phyloP scores from a whole-genome alignment of 2,329 filamentous ascomycete genomes.

The Neocatenulostroma microsporum region DNA sequence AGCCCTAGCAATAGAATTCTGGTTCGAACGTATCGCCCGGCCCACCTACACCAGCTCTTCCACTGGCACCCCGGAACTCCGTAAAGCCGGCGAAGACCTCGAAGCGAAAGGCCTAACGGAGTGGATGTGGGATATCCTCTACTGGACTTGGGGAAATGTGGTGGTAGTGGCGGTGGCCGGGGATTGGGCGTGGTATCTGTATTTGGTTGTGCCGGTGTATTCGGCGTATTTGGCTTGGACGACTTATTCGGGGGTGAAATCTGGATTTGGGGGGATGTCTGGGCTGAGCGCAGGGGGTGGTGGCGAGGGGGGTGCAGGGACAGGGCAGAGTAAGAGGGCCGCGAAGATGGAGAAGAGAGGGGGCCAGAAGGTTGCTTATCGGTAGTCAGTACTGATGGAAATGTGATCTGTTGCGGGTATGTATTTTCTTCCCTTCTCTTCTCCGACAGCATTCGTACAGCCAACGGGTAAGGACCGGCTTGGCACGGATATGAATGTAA shows the following conservation, averaged over 20 bases:
- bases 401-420: not conserved
- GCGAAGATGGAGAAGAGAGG: conserved; percentile 47
- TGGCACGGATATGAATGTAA: too few relatives aligned
- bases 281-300: conserved; percentile 33
- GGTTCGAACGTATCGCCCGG: conserved; percentile 76
- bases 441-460: not conserved
- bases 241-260: conserved; percentile 39
- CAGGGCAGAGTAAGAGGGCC: conserved; percentile 41
- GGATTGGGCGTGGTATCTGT: conserved; percentile 68
- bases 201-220: conserved; percentile 40
- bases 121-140: conserved; percentile 96
- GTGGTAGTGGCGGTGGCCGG: conserved; percentile 68
- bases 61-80: conserved; percentile 58
- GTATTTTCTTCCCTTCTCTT: not conserved
- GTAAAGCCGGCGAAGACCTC: conserved; percentile 76
- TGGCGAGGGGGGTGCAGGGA: conserved; percentile 16
- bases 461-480: too few relatives aligned
- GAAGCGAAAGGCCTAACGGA: conserved; percentile 82
- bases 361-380: conserved; percentile 42
- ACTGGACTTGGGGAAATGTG: conserved; percentile 81
- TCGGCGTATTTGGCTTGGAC: conserved; percentile 38
- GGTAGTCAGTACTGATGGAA: too few relatives aligned
- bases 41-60: conserved; percentile 57
- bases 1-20: conserved; percentile 69
- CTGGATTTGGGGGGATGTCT: conserved; percentile 35